These are phyloP conservation scores for Fusarium graminum DNA, from an alignment of 2,329 filamentous ascomycete species.

Conservation along the genomic window DNA sequence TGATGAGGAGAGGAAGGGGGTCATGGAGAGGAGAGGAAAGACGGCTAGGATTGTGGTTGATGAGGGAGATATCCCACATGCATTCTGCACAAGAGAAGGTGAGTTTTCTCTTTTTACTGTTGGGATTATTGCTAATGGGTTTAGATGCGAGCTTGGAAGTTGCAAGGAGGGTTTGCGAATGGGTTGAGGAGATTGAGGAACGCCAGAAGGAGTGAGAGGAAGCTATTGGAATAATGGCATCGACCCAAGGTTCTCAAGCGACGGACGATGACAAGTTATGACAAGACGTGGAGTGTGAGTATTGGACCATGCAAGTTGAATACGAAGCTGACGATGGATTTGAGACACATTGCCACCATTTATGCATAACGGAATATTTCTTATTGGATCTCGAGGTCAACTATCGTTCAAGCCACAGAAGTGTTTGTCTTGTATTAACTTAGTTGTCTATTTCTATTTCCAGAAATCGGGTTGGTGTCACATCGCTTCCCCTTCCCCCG, in stretches of 20 bases:
- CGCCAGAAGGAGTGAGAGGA: slow-evolving; percentile 7
- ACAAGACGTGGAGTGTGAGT: slow-evolving; percentile 12
- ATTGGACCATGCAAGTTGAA: slow-evolving; percentile 1
- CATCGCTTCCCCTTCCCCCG: slow-evolving; percentile 24
- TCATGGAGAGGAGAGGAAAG: slow-evolving; percentile 62
- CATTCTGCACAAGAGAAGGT: slow-evolving; percentile 66
- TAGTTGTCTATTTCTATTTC: background rate
- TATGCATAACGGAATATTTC: slow-evolving; percentile 20
- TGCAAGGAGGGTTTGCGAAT: slow-evolving; percentile 32
- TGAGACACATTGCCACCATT: slow-evolving; percentile 22
- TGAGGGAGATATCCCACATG: slow-evolving; percentile 68
- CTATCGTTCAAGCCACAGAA: slow-evolving; percentile 19
- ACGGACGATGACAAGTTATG: slow-evolving; percentile 1
- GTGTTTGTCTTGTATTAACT: background rate
- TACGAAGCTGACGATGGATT: slow-evolving; percentile 19
- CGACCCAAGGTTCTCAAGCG: background rate
- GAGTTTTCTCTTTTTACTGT: slow-evolving; percentile 25
- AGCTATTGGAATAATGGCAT: background rate
- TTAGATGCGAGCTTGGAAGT: slow-evolving; percentile 39
- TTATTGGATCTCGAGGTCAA: slow-evolving; percentile 23
- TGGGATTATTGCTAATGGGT: slow-evolving; percentile 14
- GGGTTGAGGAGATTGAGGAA: slow-evolving; percentile 35
- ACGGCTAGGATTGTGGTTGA: slow-evolving; percentile 67
- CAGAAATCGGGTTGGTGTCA: slow-evolving; percentile 4
- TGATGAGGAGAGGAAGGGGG: slow-evolving; percentile 66